Evolutionary conservation across 345 rosid species (phyloP), one percentile per base, ranked within the genome.

Genomic region (Pelargonium nanum): DNA sequence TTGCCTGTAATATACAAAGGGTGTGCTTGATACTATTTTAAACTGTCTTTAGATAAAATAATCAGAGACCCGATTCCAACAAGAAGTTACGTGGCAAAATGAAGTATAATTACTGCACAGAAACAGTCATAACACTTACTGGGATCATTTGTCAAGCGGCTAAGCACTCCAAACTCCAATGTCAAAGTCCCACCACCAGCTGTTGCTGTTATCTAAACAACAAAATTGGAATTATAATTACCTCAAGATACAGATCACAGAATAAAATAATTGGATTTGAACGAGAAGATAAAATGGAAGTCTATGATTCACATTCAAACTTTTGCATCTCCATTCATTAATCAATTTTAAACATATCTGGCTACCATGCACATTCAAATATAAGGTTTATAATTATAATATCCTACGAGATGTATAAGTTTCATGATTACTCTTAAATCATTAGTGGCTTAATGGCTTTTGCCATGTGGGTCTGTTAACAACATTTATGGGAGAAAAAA

Each of bases 111-210:
- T 8, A n/a, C 50, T 17, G 19, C 53, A 59, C 22, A 55, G 54
- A 40, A 45, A 67, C 26, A 22, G 22, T 40, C 57, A 55, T 54
- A 59, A 44, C 3, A 26, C 85, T 74, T 77, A 93, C 97, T 86
- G 32, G 97, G 96, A 75, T 93, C 86, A 73, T 93, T 85, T 67
- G 96, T 89, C 80, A 93, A 81, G 64, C 87, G 88, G 68, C 96
- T 93, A 44, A 93, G 91, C 65, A 87, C 77, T 56, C 96, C 97
- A 58, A 93, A 93, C 80, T 93, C 99, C 75, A 93, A 82, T 30
- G 96, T 89, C 81, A 93, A 76, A 22, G 99, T 93, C 74, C 96
- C 99, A 61, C 99, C 99, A 67, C 99, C 99, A 52, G 99, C 99
- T 10, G 99, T 93, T 60, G 97, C 89, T 55, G 99, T 93, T 73